Conservation (phyloP, 2,329 filamentous ascomycete genomes). For the Colletotrichum sp. region DNA sequence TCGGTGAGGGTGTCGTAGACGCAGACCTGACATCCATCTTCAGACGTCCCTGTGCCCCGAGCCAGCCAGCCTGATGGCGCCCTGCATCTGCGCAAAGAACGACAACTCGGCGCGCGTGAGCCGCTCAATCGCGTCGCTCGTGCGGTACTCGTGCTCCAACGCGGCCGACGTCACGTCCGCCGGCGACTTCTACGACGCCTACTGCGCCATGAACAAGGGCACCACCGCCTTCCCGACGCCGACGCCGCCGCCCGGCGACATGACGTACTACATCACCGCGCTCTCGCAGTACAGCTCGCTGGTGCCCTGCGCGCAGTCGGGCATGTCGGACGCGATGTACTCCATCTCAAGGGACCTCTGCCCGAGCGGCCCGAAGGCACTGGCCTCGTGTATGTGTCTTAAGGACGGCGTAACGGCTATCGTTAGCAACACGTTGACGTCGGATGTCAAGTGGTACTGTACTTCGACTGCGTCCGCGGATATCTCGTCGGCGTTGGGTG, state of each 20-base stretch:
- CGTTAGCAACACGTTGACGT: slow-evolving; percentile 49
- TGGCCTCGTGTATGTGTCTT: slow-evolving; percentile 59
- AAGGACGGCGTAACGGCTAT: slow-evolving; percentile 51
- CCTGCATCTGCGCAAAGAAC: slow-evolving; percentile 58
- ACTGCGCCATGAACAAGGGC: slow-evolving; percentile 55
- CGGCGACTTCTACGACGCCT: slow-evolving; percentile 54
- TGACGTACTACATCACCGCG: slow-evolving; percentile 61
- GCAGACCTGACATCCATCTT: background rate
- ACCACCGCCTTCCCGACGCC: slow-evolving; percentile 53
- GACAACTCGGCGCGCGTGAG: slow-evolving; percentile 50
- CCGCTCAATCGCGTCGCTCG: slow-evolving; percentile 45
- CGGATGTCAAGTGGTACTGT: slow-evolving; percentile 49
- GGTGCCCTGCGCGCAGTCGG: slow-evolving; percentile 48
- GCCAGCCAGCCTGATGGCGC: slow-evolving; percentile 47
- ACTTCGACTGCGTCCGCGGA: slow-evolving; percentile 47
- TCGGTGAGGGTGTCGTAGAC: background rate
- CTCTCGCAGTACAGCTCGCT: slow-evolving; percentile 51
- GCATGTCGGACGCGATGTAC: slow-evolving; percentile 46
- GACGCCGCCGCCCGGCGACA: slow-evolving; percentile 54
- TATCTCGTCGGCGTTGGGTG: slow-evolving; percentile 48
- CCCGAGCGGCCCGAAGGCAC: slow-evolving; percentile 48
- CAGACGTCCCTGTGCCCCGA: slow-evolving; percentile 36
- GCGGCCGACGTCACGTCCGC: slow-evolving; percentile 53
- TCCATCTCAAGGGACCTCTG: slow-evolving; percentile 44
- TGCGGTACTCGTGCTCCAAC: slow-evolving; percentile 50